Evolutionary conservation across 352 stramenopile genomes (phyloP).

Genomic region (Lagenidium giganteum): DNA sequence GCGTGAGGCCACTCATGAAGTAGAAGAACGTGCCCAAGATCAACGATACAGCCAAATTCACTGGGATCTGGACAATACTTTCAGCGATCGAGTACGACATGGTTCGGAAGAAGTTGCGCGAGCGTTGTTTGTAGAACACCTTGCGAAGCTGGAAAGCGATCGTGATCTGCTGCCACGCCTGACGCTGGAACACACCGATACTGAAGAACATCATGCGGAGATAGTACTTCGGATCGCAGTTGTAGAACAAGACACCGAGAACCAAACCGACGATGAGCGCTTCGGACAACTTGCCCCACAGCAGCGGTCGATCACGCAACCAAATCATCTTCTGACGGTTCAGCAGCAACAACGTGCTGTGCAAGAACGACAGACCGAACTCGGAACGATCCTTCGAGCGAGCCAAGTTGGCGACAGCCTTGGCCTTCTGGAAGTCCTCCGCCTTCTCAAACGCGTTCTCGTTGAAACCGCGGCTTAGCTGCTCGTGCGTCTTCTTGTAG

Average conservation of each 20-base stretch:
- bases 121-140: slow-evolving; percentile 89
- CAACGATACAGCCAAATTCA: slow-evolving; percentile 61
- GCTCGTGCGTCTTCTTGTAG: slow-evolving; percentile 49
- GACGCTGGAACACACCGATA: slow-evolving; percentile 62
- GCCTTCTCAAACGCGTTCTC: slow-evolving; percentile 49
- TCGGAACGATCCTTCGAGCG: slow-evolving; percentile 42
- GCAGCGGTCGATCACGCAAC: slow-evolving; percentile 47
- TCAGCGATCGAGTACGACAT: slow-evolving; percentile 74
- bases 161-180: slow-evolving; percentile 66
- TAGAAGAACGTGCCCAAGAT: slow-evolving; percentile 77
- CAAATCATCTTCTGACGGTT: slow-evolving; percentile 64
- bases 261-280: slow-evolving; percentile 68
- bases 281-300: slow-evolving; percentile 62
- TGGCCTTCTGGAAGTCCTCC: slow-evolving; percentile 54
- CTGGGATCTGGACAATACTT: slow-evolving; percentile 44
- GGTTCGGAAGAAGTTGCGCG: slow-evolving; percentile 87
- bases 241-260: slow-evolving; percentile 70
- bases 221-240: slow-evolving; percentile 50
- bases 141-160: slow-evolving; percentile 67
- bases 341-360: slow-evolving; percentile 42
- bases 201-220: slow-evolving; percentile 73
- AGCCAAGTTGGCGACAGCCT: slow-evolving; percentile 37
- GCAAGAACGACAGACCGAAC: slow-evolving; percentile 42
- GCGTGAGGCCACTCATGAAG: slow-evolving; percentile 83
- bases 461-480: slow-evolving; percentile 45